These are phyloP conservation scores for Gautieria morchelliformis DNA, from an alignment of 768 basidiomycete genomes.

Conservation along the genomic window DNA sequence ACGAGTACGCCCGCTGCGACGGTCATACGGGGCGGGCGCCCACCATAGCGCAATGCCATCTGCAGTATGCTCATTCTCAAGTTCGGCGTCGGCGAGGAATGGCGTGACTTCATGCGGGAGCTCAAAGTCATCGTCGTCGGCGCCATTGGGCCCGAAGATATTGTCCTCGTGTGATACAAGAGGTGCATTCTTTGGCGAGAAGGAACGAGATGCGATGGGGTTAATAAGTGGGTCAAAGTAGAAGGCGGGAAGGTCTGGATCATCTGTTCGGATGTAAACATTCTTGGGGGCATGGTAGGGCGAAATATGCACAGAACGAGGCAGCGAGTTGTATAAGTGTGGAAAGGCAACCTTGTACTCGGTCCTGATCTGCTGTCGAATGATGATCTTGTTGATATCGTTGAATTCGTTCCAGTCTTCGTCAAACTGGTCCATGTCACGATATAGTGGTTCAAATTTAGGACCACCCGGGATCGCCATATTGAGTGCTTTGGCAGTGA, in stretches of 20 bases:
- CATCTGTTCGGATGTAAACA: constrained; percentile 97
- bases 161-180: constrained; percentile 81
- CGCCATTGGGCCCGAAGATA: constrained; percentile 83
- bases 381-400: constrained; percentile 99
- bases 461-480: constrained; percentile 98
- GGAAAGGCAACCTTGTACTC: constrained; percentile 99
- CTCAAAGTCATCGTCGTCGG: constrained; percentile 82
- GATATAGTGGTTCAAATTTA: constrained; percentile 94
- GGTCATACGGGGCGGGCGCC: constrained; percentile 93
- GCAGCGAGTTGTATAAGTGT: constrained; percentile 95
- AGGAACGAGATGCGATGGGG: constrained; percentile 87
- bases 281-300: constrained; percentile 93
- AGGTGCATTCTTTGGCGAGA: constrained; percentile 72
- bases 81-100: constrained; percentile 67
- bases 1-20: constrained; percentile 85
- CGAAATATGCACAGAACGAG: constrained; percentile 86
- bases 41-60: constrained; percentile 98
- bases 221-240: constrained; percentile 99
- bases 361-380: constrained; percentile 95
- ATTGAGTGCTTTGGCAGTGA: constrained; percentile 95
- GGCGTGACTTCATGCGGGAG: constrained; percentile 70
- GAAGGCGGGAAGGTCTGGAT: constrained; percentile 98
- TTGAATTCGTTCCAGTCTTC: constrained; percentile 99
- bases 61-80: constrained; percentile 87
- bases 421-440: constrained; percentile 95